Base-by-base conservation (phyloP, 345 rosid species). In the Microcos paniculata region DNA sequence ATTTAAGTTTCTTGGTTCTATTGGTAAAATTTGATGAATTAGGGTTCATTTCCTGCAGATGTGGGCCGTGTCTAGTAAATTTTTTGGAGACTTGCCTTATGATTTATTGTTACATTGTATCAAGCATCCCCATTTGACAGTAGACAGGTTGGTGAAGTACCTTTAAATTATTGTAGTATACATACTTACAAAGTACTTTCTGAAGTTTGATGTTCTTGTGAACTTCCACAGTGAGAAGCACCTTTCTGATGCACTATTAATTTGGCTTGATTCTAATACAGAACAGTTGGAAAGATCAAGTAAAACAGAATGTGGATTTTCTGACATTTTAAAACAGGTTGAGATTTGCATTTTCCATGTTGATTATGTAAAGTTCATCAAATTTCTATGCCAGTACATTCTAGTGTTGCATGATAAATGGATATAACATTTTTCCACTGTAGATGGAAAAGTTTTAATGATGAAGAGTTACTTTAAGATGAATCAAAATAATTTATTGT, bases 141-240 rank as follows among this genome's bases (percentile, higher is more conserved):
- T 93, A 65, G 76, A 88, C 77, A 88, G 97, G 98, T 93, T 15
- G 15, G 80, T 69, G 69, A 48, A 69, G 61, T 55, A 26, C 78
- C 53, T 3, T 15, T 61, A 64, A 15, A 70, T 19, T 49, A 65
- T 43, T 52, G 13, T 71, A 30, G 43, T 53, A 80, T 57, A 55
- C 43, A 61, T 24, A 43, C 31, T 46, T 69, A 7, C n/a, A 0
- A 19, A 38, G 13, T 75, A 51, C 74, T 73, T 73, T 45, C 74
- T 61, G 58, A 75, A 62, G 80, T 84, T 81, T 87, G 75, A 85
- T 81, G 51, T 63, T 72, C 78, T 72, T 43, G 58, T 76, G 58
- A 77, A 78, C 74, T 79, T 74, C 79, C 62, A 62, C 92, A 93
- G 98, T 73, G 97, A 93, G 84, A 85, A 77, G 93, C 86, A 89